Percentiles rank a stretch among this genome's conserved stretches.
Evolutionary conservation across 805 yeast species (phyloP).

Genomic region (Jamesozyma gamospora): DNA sequence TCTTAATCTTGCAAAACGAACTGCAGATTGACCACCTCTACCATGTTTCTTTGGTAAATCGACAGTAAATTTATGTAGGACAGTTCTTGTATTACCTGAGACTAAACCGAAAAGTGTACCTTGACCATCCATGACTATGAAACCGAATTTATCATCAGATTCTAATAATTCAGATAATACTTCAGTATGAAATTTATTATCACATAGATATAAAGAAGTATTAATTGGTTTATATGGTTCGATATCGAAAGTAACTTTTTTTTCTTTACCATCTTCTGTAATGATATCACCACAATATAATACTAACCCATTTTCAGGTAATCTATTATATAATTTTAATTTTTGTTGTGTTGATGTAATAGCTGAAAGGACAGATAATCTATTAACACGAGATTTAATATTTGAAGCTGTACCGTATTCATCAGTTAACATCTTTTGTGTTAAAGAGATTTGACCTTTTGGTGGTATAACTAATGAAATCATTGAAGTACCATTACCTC

Average conservation of each 20-base stretch:
- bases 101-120: slow-evolving; percentile 93
- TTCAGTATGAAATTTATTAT: slow-evolving; percentile 96
- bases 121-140: slow-evolving; percentile 98
- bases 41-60: slow-evolving; percentile 99
- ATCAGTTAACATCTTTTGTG: slow-evolving; percentile 87
- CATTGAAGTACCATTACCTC: slow-evolving; percentile 99
- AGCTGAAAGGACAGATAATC: slow-evolving; percentile 90
- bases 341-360: slow-evolving; percentile 98
- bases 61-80: slow-evolving; percentile 89
- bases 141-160: slow-evolving; percentile 93
- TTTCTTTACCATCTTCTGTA: slow-evolving; percentile 95
- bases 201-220: slow-evolving; percentile 93
- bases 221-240: slow-evolving; percentile 99
- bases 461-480: slow-evolving; percentile 95
- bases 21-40: slow-evolving; percentile 99
- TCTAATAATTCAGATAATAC: slow-evolving; percentile 89
- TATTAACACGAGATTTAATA: slow-evolving; percentile 94
- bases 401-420: slow-evolving; percentile 98
- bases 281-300: slow-evolving; percentile 97
- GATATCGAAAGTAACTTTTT: slow-evolving; percentile 91
- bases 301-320: slow-evolving; percentile 92
- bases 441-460: slow-evolving; percentile 80
- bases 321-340: slow-evolving; percentile 75
- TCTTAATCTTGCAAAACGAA: slow-evolving; percentile 97
- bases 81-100: slow-evolving; percentile 94